phyloP scores from a whole-genome alignment of 2,329 filamentous ascomycete species.

The Septoria linicola region DNA sequence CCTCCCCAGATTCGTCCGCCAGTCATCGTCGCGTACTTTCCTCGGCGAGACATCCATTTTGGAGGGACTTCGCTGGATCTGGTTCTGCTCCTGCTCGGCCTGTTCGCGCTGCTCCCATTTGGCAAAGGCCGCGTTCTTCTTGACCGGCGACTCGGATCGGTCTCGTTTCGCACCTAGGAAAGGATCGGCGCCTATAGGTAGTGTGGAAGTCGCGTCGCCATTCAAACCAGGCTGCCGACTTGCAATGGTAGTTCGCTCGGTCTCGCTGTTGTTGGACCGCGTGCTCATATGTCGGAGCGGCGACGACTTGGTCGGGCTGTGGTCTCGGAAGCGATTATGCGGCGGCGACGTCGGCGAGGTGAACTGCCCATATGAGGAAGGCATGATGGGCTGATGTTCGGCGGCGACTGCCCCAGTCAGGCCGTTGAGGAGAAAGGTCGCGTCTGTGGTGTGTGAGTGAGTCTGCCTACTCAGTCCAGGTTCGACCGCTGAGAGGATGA shows the following conservation, averaged over 20 bases:
- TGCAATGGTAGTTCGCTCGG: conserved; percentile 32
- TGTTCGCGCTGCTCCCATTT: conserved; percentile 35
- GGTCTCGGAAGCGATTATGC: conserved; percentile 35
- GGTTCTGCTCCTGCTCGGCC: conserved; percentile 27
- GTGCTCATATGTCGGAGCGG: conserved; percentile 39
- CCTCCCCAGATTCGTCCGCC: conserved; percentile 32
- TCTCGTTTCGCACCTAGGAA: conserved; percentile 37
- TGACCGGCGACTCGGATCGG: conserved; percentile 39
- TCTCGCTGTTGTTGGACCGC: conserved; percentile 36
- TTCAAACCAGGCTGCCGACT: conserved; percentile 33
- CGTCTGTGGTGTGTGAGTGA: background rate
- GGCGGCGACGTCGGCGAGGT: conserved; percentile 36
- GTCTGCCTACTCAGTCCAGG: no score
- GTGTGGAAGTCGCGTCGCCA: conserved; percentile 34
- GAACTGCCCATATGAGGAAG: conserved; percentile 26
- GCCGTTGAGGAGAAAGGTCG: background rate
- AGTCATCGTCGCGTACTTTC: conserved; percentile 37
- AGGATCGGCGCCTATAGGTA: conserved; percentile 33
- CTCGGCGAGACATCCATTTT: conserved; percentile 35
- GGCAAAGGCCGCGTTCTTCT: conserved; percentile 39
- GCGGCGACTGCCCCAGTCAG: conserved; percentile 16
- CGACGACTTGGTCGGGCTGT: conserved; percentile 37
- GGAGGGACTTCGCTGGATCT: conserved; percentile 19
- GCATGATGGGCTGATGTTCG: conserved; percentile 26
- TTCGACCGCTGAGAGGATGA: no score